Evolutionary conservation across 176 grass and related monocot genomes (phyloP), one percentile per base, ranked within the genome.

Genomic region (Cenchrus americanus): DNA sequence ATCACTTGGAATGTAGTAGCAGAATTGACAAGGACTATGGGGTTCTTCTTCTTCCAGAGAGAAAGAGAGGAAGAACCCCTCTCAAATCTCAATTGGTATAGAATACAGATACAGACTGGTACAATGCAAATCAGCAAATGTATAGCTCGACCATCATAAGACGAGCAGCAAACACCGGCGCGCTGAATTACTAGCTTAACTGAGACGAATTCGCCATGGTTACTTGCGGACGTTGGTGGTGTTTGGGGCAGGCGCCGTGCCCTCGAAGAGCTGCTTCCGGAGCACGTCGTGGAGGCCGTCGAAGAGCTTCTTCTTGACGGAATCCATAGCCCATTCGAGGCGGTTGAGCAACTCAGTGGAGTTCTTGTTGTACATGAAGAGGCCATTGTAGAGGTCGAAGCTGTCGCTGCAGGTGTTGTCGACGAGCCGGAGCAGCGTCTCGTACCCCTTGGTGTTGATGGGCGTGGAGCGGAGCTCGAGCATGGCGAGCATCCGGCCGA

Each of bases 341-440:
- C 94, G 87, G 68, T 97, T 90, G 48, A 97, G 82, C 76, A 92
- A 79, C 62, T 97, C 92, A 2, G 94, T 97, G 5, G 94, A 97
- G 79, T 94, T 94, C 77, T 90, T 94, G 78, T 97, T 97, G 76
- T 97, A 97, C 94, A 97, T 97, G 86, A 97, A 97, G 71, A 97
- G 88, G 11, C 94, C 94, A 53, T 97, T 90, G 80, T 94, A 97
- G 47, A 97, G 94, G 46, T 94, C 92, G 82, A 97, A 97, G 86
- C 94, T 97, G 80, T 97, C 94, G 67, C 89, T 92, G 75, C 92
- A 97, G 44, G 94, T 97, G 82, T 97, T 97, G 47, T 97, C 94
- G 0, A 94, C 92, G 0, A 97, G 80, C 3, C 92, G 53, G 62
- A 97, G 92, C 85, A 97, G 83, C 74, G 92, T 94, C 76, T 94